Conservation (phyloP, 345 rosid species). For the Citrus maxima region DNA sequence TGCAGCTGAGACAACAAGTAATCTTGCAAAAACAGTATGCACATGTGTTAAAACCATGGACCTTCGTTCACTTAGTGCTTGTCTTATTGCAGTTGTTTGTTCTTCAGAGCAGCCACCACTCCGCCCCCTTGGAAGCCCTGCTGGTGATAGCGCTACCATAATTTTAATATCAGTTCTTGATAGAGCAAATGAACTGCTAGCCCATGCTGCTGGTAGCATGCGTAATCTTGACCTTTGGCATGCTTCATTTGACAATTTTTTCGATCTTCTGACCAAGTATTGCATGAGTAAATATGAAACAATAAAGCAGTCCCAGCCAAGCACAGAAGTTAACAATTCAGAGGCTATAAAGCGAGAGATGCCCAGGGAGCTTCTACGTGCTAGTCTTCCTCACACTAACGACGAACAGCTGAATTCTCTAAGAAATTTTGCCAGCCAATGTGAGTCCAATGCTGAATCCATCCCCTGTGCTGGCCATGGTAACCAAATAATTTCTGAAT, state of each 20-base stretch:
- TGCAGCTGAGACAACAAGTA: conserved; percentile 60
- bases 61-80: conserved; percentile 79
- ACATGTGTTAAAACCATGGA: conserved; percentile 76
- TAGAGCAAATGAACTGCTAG: conserved; percentile 70
- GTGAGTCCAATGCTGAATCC: conserved; percentile 36
- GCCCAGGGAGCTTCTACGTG: conserved; percentile 95
- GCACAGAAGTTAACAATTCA: conserved; percentile 48
- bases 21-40: conserved; percentile 65
- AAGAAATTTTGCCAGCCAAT: conserved; percentile 66
- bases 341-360: conserved; percentile 85
- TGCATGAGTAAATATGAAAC: conserved; percentile 87
- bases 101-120: conserved; percentile 98
- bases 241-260: conserved; percentile 92
- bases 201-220: conserved; percentile 42
- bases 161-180: conserved; percentile 80
- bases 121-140: conserved; percentile 82
- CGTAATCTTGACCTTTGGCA: conserved; percentile 81
- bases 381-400: conserved; percentile 88
- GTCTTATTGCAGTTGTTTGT: conserved; percentile 97
- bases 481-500: conserved; percentile 58
- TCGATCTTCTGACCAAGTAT: conserved; percentile 80
- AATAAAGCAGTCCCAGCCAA: conserved; percentile 52
- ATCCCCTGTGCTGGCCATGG: conserved; percentile 33
- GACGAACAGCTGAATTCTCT: conserved; percentile 72
- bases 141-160: conserved; percentile 86